Evolutionary conservation across 1,139 yeast species (phyloP), one percentile per base, ranked within the genome.

Genomic region (Spencermartinsiella ligniputridi): DNA sequence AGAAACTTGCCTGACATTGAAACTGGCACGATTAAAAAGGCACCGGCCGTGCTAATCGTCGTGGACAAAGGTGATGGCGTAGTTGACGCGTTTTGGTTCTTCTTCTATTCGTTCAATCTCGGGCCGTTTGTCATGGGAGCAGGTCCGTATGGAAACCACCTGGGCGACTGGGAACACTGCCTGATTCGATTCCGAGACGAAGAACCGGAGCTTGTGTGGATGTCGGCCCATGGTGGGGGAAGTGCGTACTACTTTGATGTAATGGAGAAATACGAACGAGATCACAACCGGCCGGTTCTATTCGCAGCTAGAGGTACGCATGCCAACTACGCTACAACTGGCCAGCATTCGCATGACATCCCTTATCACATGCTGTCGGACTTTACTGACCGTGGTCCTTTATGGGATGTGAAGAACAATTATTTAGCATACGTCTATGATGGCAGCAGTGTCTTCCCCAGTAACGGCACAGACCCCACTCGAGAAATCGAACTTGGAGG

Each of bases 151-250:
- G 98, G 98, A 0, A 86, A 90, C 60, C 98, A 92, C 59, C 81
- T 92, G 25, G 98, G 97, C 3, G 98, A 92, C 67, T 92, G 98
- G 98, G 98, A 92, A 57, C 98, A 92, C 63, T 81, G 95, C 2
- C 68, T 92, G 35, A 94, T 89, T 11, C 71, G 98, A 27, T 92
- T 86, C 62, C 76, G 81, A 55, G 75, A 84, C 3, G 96, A 96
- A 0, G 68, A 73, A 49, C 97, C 98, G 0, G 73, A 81, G n/a
- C 76, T 84, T 47, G 80, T 90, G n/a, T 92, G 97, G 97, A 86
- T 92, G 95, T 84, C 95, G 24, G 97, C 97, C 0, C 98, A 92
- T 65, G 96, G 97, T 1, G 97, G 97, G 9, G 98, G 98, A 3
- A 84, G 90, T 18, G 97, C 96, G 0, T 92, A 83, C 62, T 74